Conservation (phyloP, 176 grass and related monocot species). For the Cenchrus fungigraminus region DNA sequence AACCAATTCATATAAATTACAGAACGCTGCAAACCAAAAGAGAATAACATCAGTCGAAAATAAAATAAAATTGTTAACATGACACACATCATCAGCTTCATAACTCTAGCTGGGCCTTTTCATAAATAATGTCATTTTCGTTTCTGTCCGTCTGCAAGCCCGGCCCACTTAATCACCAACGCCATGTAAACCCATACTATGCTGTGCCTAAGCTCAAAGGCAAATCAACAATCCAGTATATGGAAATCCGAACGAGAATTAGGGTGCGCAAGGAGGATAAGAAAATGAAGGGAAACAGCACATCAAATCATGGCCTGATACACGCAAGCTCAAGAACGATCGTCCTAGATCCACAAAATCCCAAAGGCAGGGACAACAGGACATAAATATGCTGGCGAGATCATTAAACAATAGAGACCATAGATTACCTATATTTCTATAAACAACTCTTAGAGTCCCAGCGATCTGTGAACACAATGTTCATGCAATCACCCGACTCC, state of each 20-base stretch:
- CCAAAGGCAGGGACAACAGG: neutral
- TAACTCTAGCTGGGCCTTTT: neutral
- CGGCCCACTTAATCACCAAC: neutral
- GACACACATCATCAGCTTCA: too few species aligned
- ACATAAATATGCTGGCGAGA: slow-evolving; percentile 16
- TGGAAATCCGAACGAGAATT: neutral
- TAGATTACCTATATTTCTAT: slow-evolving; percentile 57
- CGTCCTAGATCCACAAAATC: neutral
- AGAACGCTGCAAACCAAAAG: too few species aligned
- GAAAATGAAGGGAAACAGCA: too few species aligned
- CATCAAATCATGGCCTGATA: neutral
- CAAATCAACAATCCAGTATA: neutral
- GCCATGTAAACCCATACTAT: neutral
- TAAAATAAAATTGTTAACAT: neutral
- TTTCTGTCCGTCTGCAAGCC: neutral
- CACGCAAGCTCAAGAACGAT: neutral
- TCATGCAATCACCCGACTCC: slow-evolving; percentile 46
- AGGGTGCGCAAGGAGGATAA: neutral
- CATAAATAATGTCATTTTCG: neutral
- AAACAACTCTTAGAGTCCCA: slow-evolving; percentile 44
- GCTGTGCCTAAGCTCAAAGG: too few species aligned
- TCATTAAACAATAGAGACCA: slow-evolving; percentile 33
- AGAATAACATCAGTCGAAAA: neutral
- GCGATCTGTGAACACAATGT: slow-evolving; percentile 27
- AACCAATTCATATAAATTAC: too few species aligned